phyloP scores from a whole-genome alignment of 2,329 filamentous ascomycete species.

The Colletotrichum liaoningense region DNA sequence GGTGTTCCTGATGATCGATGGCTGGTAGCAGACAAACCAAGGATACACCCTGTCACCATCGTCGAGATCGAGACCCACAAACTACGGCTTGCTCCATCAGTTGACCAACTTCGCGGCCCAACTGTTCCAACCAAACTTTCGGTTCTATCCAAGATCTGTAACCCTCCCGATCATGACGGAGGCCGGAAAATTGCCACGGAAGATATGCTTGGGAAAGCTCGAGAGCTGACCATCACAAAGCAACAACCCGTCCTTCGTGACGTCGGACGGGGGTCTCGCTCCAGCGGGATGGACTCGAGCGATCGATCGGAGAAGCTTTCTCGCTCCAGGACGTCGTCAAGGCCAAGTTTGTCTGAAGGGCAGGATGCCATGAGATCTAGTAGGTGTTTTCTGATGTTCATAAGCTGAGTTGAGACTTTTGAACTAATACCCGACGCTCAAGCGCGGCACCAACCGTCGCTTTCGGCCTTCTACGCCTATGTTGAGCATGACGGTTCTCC shows the following conservation, averaged over 20 bases:
- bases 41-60: constrained; percentile 32
- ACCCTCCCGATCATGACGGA: constrained; percentile 11
- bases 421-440: constrained; percentile 1
- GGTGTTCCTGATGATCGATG: constrained; percentile 23
- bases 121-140: constrained; percentile 4
- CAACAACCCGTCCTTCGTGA: constrained; percentile 26
- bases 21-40: constrained; percentile 22
- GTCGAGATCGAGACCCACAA: constrained; percentile 28
- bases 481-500: constrained; percentile 6
- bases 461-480: constrained; percentile 28
- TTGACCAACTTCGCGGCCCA: constrained; percentile 28
- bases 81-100: constrained; percentile 25
- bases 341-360: background rate
- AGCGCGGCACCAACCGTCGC: constrained; percentile 22
- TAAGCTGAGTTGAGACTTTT: background rate
- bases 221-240: constrained; percentile 30
- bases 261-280: constrained; percentile 19
- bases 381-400: background rate
- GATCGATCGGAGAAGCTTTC: constrained; percentile 9
- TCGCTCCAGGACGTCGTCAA: constrained; percentile 12
- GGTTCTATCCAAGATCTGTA: background rate
- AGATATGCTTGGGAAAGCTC: constrained; percentile 21
- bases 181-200: background rate
- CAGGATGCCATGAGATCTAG: background rate
- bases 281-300: constrained; percentile 19